A percentile compares a stretch with the other conserved stretches of the same genome.
Evolutionary conservation across 139 green algal genomes (phyloP).

Genomic region (Microglena sp.): DNA sequence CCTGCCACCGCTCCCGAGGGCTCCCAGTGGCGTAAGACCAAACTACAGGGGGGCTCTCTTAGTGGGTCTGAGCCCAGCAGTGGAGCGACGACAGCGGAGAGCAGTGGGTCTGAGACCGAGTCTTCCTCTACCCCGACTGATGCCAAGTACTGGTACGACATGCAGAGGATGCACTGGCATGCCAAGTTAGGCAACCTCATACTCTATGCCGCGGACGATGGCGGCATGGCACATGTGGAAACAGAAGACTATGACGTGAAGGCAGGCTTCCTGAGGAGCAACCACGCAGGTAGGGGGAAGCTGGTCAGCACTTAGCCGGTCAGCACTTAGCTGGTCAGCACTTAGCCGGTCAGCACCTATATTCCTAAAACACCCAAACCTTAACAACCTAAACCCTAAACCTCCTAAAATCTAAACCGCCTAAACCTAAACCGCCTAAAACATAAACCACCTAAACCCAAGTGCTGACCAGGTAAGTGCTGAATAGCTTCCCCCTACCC

Average conservation of each 20-base stretch:
- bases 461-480: too few species aligned
- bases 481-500: too few species aligned
- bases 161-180: conserved; percentile 39
- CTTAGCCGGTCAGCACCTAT: too few species aligned
- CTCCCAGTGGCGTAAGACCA: conserved; percentile 28
- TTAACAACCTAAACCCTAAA: too few species aligned
- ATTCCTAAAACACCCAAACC: too few species aligned
- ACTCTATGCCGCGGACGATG: conserved; percentile 28
- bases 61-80: background rate
- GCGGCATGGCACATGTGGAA: background rate
- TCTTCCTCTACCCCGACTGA: background rate
- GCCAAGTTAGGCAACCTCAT: conserved; percentile 44
- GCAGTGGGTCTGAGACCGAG: background rate
- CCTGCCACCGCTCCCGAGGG: conserved; percentile 24
- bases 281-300: too few species aligned
- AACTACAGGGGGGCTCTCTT: background rate
- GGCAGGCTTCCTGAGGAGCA: conserved; percentile 9
- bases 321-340: too few species aligned
- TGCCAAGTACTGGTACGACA: conserved; percentile 25
- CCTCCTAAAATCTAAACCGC: too few species aligned
- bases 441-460: too few species aligned
- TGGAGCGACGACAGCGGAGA: background rate
- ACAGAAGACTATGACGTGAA: conserved; percentile 21
- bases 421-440: too few species aligned
- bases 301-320: too few species aligned